Base-by-base conservation (phyloP, 257 asterid species). In the Verbena officinalis region DNA sequence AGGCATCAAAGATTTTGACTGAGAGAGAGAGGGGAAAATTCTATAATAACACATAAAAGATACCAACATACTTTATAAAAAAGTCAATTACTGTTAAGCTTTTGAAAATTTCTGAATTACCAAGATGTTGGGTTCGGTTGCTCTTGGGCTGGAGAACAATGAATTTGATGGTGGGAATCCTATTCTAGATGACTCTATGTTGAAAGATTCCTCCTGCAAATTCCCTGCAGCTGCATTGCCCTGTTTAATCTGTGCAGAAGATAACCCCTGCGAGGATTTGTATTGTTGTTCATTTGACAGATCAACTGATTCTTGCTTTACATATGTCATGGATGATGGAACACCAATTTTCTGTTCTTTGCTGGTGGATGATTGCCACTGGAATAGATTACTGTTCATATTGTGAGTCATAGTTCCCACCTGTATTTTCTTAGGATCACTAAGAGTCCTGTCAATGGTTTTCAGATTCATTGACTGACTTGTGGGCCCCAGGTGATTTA, bases 291-390 rank as follows among this genome's bases (percentile, higher is more conserved):
- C 93, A 77, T 72, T 82, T 46, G 85, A 79, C 65, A 80, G 98
- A 56, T 92, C 98, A 62, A 57, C 20, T 21, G 85, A 85, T 77
- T 92, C 96, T 65, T 76, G 87, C 77, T 92, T 92, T 23, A 83
- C 90, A 77, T 76, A 81, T 38, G 72, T 33, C 78, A 62, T 52
- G 23, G 95, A 81, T 23, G 88, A 69, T 46, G 79, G 56, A 59
- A 34, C 64, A 40, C 80, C 80, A 69, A 64, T 67, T 78, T 69
- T 82, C 59, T 71, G 83, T 60, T 85, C 88, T 62, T 79, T 77
- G 59, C 53, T 71, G 56, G 73, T 34, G 42, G 82, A 59, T 23
- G 81, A 55, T 52, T 73, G 73, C 86, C 83, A 75, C 59, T 75
- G 80, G 48, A 68, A 71, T 57, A 75, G 78, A 68, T 74, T 77